These are phyloP conservation scores for Boletus reticulatus DNA, from an alignment of 768 basidiomycete genomes.

Conservation along the genomic window DNA sequence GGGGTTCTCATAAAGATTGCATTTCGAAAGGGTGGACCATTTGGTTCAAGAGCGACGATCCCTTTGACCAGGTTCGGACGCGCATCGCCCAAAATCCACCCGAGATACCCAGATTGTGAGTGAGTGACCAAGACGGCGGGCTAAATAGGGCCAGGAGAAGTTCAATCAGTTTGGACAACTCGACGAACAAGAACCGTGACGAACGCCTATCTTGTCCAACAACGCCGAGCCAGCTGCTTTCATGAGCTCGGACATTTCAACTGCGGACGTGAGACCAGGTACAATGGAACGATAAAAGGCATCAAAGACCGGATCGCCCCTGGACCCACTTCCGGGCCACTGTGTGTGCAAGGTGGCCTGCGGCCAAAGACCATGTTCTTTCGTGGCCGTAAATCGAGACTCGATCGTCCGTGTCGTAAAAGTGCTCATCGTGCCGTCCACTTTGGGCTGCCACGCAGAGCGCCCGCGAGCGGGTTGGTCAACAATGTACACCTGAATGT, in stretches of 20 bases:
- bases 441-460: constrained; percentile 40
- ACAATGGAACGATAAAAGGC: constrained; percentile 43
- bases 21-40: constrained; percentile 47
- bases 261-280: constrained; percentile 37
- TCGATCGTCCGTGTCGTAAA: constrained; percentile 34
- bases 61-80: constrained; percentile 44
- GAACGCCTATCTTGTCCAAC: constrained; percentile 48
- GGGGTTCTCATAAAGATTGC: constrained; percentile 36
- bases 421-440: constrained; percentile 37
- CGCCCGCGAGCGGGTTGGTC: constrained; percentile 48
- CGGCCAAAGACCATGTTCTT: constrained; percentile 42
- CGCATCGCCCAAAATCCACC: constrained; percentile 49
- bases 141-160: constrained; percentile 20
- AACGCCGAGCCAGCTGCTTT: constrained; percentile 41
- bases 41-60: constrained; percentile 50
- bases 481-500: constrained; percentile 40
- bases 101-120: constrained; percentile 48
- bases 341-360: constrained; percentile 46
- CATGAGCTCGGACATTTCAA: constrained; percentile 38
- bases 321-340: constrained; percentile 52
- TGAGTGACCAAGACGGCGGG: constrained; percentile 49
- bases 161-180: background rate
- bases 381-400: constrained; percentile 44
- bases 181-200: constrained; percentile 11
- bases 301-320: constrained; percentile 45